Evolutionary conservation across 352 stramenopile species (phyloP), one percentile per base, ranked within the genome.

Genomic region (Phytopythium aichiense): DNA sequence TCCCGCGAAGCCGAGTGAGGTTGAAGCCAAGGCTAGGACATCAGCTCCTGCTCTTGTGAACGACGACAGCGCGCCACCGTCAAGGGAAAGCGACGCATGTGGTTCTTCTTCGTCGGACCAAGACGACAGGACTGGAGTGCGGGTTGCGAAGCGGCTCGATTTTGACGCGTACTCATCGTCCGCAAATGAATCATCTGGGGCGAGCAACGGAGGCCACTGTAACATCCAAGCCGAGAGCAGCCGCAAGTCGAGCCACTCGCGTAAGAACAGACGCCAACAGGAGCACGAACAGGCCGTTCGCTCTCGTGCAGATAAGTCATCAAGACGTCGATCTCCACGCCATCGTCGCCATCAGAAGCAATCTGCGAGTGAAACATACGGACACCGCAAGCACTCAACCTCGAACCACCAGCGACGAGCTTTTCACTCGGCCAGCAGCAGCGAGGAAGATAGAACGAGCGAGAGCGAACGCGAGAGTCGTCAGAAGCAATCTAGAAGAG

Each of bases 111-210:
- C 23, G 12, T 30, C 23, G 16, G 40, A 13, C 13, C 4, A 37
- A 28, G 23, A 23, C 18, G 31, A 4, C 3, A 31, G 7, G 18
- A 42, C 22, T 23, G 18, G 12, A 13, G 30, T 42, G 1, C 30
- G 7, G 1, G n/a, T 11, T 8, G 31, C 22, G 13, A 66, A 61
- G 45, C 53, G 53, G 7, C 50, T 61, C 43, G 38, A 66, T 30
- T 61, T 62, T 57, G 61, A 66, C 46, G 16, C 48, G 18, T 62
- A 20, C 25, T 58, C 53, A 22, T 42, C 33, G 2, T 22, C 22
- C 7, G 49, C 1, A 28, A 33, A 48, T 1, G 60, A 56, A 8
- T 33, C 33, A 7, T 31, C 48, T 40, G 23, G 37, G 20, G 3
- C 7, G 4, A 22, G 23, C 18, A 18, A 28, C 30, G 20, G 30